Conservation (phyloP, 371 early-diverging fungal genomes). For the Lichtheimia ramosa region DNA sequence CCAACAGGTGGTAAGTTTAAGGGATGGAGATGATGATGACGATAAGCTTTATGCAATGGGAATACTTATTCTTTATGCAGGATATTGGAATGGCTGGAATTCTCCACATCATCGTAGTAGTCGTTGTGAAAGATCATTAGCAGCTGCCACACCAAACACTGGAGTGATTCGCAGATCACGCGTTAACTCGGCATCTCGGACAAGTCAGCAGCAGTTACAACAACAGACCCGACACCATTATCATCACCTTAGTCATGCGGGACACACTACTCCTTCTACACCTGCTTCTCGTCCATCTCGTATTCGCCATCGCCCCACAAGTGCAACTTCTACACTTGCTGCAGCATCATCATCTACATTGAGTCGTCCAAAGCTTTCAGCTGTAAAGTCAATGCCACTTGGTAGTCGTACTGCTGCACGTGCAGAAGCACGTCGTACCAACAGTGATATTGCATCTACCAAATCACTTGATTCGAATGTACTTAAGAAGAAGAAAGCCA, state of each 20-base stretch:
- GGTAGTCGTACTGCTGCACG: neutral
- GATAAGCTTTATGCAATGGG: neutral
- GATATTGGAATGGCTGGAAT: conserved; percentile 1
- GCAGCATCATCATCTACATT: too few species aligned
- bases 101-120: neutral
- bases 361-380: neutral
- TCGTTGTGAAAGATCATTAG: neutral
- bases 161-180: conserved; percentile 10
- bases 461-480: conserved; percentile 37
- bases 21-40: neutral
- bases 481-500: conserved; percentile 36
- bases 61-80: neutral
- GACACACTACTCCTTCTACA: conserved; percentile 1
- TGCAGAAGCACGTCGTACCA: neutral
- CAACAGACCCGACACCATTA: conserved; percentile 3
- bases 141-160: neutral
- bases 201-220: conserved; percentile 6
- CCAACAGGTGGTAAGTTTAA: neutral
- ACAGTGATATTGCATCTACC: neutral
- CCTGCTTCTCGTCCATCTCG: neutral
- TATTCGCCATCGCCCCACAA: neutral
- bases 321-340: neutral
- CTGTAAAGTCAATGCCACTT: neutral
- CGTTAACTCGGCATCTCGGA: conserved; percentile 31
- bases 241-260: conserved; percentile 10